A percentile compares a stretch with the other conserved stretches of the same genome.
These are phyloP conservation scores for Chaetoceros muelleri DNA, from an alignment of 108 stramenopile genomes.

Conservation along the genomic window DNA sequence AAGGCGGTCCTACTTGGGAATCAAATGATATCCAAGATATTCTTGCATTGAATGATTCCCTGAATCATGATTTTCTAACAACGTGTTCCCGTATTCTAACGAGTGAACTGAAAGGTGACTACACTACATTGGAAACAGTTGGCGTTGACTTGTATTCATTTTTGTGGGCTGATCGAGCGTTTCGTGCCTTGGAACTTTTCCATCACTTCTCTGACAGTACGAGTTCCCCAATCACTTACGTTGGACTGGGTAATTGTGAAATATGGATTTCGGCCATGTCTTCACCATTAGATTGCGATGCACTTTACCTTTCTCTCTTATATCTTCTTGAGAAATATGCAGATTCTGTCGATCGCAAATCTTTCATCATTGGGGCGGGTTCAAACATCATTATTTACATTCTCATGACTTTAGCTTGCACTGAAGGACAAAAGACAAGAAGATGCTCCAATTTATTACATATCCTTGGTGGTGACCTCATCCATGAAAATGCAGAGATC, in stretches of 20 bases:
- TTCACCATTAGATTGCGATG: conserved; percentile 2
- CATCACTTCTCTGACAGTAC: neutral
- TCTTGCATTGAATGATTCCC: neutral
- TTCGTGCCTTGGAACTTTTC: conserved; percentile 29
- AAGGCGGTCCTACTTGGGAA: neutral
- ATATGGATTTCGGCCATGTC: conserved; percentile 22
- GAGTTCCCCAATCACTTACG: conserved; percentile 11
- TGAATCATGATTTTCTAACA: neutral
- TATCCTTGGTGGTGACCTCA: conserved; percentile 8
- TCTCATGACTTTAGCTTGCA: conserved; percentile 17
- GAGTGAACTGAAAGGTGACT: neutral
- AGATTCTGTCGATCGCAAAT: neutral
- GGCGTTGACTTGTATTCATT: neutral
- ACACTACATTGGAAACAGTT: too few species aligned
- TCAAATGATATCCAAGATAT: neutral
- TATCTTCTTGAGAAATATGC: conserved; percentile 29
- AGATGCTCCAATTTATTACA: conserved; percentile 16
- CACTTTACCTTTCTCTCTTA: conserved; percentile 27
- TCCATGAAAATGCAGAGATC: conserved; percentile 1
- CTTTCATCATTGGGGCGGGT: neutral
- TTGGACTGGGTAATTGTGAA: conserved; percentile 27
- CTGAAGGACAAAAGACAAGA: conserved; percentile 12
- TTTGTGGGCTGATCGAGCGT: conserved; percentile 37
- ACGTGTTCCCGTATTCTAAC: neutral
- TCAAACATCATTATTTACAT: conserved; percentile 27